Evolutionary conservation across 495 filamentous ascomycete genomes (phyloP).

Genomic region (Rostrohypoxylon terebratum): DNA sequence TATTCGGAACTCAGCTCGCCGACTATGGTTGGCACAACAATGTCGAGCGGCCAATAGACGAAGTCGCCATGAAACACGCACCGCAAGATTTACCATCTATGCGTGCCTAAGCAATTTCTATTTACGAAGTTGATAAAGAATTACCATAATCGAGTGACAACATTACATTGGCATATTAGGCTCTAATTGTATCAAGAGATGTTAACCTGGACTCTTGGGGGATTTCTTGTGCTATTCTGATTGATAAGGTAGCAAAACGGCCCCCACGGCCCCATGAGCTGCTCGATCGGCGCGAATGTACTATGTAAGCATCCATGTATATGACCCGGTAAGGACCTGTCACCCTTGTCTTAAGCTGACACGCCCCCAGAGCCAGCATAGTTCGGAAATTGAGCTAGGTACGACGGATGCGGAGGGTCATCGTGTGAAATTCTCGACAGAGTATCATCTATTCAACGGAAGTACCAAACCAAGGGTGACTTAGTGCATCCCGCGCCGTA

Average conservation of each 20-base stretch:
- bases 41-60: background rate
- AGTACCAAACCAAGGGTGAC: background rate
- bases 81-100: background rate
- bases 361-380: no score
- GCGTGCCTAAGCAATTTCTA: background rate
- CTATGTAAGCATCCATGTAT: no score
- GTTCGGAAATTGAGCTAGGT: no score
- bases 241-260: no score
- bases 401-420: background rate
- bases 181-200: no score
- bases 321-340: no score
- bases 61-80: background rate
- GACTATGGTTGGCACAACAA: background rate
- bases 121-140: background rate
- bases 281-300: no score
- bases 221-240: no score
- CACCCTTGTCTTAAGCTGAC: no score
- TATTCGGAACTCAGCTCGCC: background rate
- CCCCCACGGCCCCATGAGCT: no score
- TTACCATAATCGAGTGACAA: background rate
- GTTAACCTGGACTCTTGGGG: no score
- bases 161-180: background rate
- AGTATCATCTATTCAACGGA: background rate
- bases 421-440: background rate
- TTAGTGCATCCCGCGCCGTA: constrained; percentile 2